Evolutionary conservation across 176 grass and related monocot genomes (phyloP).

Genomic region (Areca catechu): DNA sequence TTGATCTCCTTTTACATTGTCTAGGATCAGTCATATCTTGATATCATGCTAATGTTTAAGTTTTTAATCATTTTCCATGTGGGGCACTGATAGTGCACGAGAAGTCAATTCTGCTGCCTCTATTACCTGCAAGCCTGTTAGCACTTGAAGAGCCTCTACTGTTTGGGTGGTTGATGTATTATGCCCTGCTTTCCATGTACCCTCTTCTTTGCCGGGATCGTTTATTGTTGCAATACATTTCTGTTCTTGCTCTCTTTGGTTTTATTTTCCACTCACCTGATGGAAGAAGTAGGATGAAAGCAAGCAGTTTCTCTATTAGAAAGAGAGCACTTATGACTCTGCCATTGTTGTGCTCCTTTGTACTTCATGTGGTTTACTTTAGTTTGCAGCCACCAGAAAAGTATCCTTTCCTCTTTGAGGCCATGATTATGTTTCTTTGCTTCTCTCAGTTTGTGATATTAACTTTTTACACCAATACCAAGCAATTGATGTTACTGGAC

Average conservation of each 20-base stretch:
- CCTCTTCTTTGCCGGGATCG: slow-evolving; percentile 64
- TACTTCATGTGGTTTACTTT: slow-evolving; percentile 54
- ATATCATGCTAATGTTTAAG: background rate
- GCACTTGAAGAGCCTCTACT: slow-evolving; percentile 58
- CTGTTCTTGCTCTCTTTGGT: slow-evolving; percentile 55
- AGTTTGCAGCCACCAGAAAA: slow-evolving; percentile 57
- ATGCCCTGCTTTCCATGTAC: slow-evolving; percentile 78
- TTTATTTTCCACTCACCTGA: slow-evolving; percentile 59
- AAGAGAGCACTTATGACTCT: slow-evolving; percentile 38
- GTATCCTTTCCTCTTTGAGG: slow-evolving; percentile 82
- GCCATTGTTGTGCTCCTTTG: slow-evolving; percentile 34
- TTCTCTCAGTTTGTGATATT: slow-evolving; percentile 78
- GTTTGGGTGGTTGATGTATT: slow-evolving; percentile 70
- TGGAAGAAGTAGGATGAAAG: slow-evolving; percentile 14
- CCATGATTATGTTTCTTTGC: slow-evolving; percentile 70
- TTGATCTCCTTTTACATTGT: background rate
- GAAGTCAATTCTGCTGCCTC: slow-evolving; percentile 94
- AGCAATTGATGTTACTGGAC: slow-evolving; percentile 61
- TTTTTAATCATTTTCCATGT: too few species aligned
- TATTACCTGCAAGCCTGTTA: slow-evolving; percentile 85
- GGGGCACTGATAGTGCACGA: slow-evolving; percentile 61
- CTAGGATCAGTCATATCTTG: slow-evolving; percentile 2
- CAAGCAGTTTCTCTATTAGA: slow-evolving; percentile 12
- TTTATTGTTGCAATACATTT: slow-evolving; percentile 72
- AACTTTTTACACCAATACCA: slow-evolving; percentile 58